Percentiles rank a stretch among this genome's conserved stretches.
Conservation (phyloP, 1,139 yeast genomes). For the Candida pseudoviswanathii region DNA sequence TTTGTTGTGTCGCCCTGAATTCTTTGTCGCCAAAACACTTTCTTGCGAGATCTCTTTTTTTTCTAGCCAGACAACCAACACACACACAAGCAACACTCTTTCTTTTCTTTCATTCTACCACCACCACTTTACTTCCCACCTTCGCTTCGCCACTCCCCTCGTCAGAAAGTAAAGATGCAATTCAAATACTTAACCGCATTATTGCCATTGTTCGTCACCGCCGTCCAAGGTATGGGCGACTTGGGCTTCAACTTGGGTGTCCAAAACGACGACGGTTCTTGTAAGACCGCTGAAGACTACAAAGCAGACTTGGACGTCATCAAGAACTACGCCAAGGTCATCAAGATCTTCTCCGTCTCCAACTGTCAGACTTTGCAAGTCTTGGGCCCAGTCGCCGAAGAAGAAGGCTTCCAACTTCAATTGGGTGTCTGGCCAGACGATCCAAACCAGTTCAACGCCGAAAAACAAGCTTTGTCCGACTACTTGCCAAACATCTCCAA, state of each 20-base stretch:
- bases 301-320: conserved; percentile 60
- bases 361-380: conserved; percentile 84
- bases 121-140: background rate
- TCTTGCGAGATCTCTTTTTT: background rate
- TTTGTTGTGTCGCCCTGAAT: background rate
- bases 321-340: conserved; percentile 55
- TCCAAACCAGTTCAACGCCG: conserved; percentile 68
- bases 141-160: no score
- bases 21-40: background rate
- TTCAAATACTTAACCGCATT: conserved; percentile 27
- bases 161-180: conserved; percentile 30
- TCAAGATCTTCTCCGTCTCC: conserved; percentile 83
- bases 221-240: conserved; percentile 47
- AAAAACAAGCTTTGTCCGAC: conserved; percentile 64
- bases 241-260: conserved; percentile 85
- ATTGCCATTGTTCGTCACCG: conserved; percentile 37
- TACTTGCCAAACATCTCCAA: conserved; percentile 73
- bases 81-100: background rate
- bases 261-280: conserved; percentile 63
- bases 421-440: conserved; percentile 93
- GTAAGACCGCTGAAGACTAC: conserved; percentile 73
- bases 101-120: background rate
- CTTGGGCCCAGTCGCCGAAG: conserved; percentile 85
- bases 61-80: background rate
- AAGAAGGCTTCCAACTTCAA: conserved; percentile 70